Evolutionary conservation across 345 rosid genomes (phyloP).

Genomic region (Eucalyptus polyanthemos): DNA sequence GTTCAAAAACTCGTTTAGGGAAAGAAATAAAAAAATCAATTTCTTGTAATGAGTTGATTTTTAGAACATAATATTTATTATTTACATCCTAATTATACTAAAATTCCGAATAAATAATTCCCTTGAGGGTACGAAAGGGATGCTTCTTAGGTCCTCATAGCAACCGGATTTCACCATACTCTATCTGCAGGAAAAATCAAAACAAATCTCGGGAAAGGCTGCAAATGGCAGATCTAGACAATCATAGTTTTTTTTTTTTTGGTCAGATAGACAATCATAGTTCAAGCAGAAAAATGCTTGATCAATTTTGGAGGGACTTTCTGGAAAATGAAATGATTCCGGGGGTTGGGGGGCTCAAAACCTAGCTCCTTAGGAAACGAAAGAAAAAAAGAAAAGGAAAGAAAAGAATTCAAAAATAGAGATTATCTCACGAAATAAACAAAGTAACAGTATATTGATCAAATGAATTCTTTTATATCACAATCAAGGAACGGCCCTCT

Average conservation of each 20-base stretch:
- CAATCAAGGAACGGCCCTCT: not conserved
- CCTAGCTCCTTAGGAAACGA: not conserved
- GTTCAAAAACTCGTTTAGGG: accelerated
- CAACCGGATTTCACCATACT: not conserved
- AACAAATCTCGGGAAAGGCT: not conserved
- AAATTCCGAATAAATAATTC: not conserved
- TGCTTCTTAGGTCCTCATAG: not conserved
- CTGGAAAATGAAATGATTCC: not conserved
- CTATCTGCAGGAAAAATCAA: not conserved
- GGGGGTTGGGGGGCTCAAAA: not conserved
- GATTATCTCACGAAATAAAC: not conserved
- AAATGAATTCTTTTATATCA: not conserved
- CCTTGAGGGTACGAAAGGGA: not conserved
- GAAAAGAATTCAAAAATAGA: not conserved
- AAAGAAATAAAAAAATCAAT: no score
- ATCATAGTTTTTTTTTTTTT: no score
- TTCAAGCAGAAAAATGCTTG: no score
- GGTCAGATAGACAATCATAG: not conserved
- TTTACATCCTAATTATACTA: not conserved
- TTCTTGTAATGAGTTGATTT: no score
- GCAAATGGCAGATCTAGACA: not conserved
- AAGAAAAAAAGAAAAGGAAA: not conserved
- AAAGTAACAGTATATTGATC: not conserved
- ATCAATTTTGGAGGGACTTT: not conserved
- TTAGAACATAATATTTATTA: no score